Evolutionary conservation across 768 basidiomycete genomes (phyloP), one percentile per base, ranked within the genome.

Genomic region (Boletus bicolor): DNA sequence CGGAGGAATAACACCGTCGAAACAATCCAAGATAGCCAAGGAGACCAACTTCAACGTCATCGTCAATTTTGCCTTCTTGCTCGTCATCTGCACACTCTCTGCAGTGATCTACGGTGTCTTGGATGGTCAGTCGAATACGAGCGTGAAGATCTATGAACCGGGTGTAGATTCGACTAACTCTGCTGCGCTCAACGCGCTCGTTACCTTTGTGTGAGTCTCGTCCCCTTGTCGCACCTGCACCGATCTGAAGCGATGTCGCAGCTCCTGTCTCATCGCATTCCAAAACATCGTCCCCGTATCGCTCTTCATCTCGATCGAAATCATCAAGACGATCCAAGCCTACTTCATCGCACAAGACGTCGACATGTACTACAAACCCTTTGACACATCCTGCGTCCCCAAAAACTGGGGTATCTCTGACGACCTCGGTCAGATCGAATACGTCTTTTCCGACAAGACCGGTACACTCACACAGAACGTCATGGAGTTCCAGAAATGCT

Each of bases 341-440:
- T 96, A 84, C 75, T 96, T 97, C 77, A 98, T 97, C 67, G 90
- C 89, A 8, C 93, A 96, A 70, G 95, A 98, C 68, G 65, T 93
- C 61, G 95, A 98, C 71, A 95, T 98, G 93, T 97, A 93, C 77
- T 97, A 97, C 74, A 76, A 81, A 55, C 84, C 87, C 37, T 87
- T 87, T 69, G 86, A 97, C 67, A 87, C 91, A 2, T 76, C 92
- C 0, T 98, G 96, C 64, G 85, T 93, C 4, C 95, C 96, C 28
- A 98, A 98, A 72, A 95, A 92, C 6, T 98, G 96, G 95, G 96
- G 95, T 68, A 95, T 98, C 64, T 97, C 93, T 4, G 96, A 98
- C 69, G 96, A 98, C 74, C 84, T 99, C 2, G 96, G 96, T 26
- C 96, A 98, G 75, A 98, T 98, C 72, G 95, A 98, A 76, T 99